Evolutionary conservation across 2,329 filamentous ascomycete species (phyloP).

Genomic region (Neopestalotiopsis sp.): DNA sequence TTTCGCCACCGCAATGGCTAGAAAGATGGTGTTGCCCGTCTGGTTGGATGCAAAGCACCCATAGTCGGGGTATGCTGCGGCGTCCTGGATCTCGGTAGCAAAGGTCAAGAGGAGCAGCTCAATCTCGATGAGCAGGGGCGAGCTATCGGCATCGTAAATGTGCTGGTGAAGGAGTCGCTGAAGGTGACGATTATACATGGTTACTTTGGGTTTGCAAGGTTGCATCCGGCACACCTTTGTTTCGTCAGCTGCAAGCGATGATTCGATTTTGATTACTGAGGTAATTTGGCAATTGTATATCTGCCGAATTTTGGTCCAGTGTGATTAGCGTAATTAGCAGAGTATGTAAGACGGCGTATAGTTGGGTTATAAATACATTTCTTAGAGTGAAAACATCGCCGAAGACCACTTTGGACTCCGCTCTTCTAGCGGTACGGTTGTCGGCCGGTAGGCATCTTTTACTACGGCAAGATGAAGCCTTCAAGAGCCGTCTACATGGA

Average conservation of each 20-base stretch:
- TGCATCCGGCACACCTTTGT: not conserved
- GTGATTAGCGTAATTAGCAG: not conserved
- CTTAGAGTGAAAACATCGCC: not conserved
- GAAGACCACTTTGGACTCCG: not conserved
- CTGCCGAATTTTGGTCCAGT: not conserved
- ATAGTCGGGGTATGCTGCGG: constrained; percentile 4
- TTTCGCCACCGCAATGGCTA: not conserved
- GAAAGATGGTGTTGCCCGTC: constrained; percentile 10
- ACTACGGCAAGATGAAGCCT: not conserved
- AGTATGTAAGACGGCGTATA: not conserved
- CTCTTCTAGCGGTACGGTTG: not conserved
- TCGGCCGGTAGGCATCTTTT: not conserved
- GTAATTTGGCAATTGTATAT: not conserved
- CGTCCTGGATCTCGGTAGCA: constrained; percentile 6
- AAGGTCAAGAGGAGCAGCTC: constrained; percentile 2
- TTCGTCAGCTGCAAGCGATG: not conserved
- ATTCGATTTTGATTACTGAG: not conserved
- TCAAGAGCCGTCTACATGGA: not conserved
- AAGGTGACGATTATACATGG: not conserved
- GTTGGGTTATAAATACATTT: not conserved
- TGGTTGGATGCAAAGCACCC: not conserved
- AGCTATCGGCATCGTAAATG: constrained; percentile 1
- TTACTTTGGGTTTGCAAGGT: not conserved
- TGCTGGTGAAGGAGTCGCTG: not conserved
- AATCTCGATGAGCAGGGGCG: constrained; percentile 5